Evolutionary conservation across 2,329 filamentous ascomycete genomes (phyloP).

Genomic region (Talaromyces funiculosus): DNA sequence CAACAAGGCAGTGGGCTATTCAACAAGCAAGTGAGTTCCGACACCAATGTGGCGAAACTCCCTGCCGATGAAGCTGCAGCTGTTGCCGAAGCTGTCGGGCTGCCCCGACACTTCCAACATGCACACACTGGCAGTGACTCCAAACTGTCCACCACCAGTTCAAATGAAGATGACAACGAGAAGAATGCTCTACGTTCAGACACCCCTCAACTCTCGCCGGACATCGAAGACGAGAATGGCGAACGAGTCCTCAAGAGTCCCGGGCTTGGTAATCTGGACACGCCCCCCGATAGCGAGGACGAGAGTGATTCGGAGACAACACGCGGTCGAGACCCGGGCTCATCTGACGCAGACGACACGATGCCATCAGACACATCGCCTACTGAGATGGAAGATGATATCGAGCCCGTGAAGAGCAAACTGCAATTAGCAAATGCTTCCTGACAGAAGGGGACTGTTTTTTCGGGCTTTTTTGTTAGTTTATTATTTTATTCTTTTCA

Average conservation of each 20-base stretch:
- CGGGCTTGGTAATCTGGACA: slow-evolving; percentile 7
- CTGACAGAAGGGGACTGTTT: background rate
- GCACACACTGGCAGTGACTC: slow-evolving; percentile 13
- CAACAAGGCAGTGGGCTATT: slow-evolving; percentile 48
- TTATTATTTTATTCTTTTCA: background rate
- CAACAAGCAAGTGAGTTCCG: slow-evolving; percentile 37
- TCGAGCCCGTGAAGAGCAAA: slow-evolving; percentile 1
- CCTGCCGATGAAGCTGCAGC: slow-evolving; percentile 47
- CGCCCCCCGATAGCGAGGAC: slow-evolving; percentile 11
- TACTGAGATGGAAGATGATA: slow-evolving; percentile 4
- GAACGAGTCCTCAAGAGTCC: slow-evolving; percentile 14
- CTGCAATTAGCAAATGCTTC: slow-evolving; percentile 11
- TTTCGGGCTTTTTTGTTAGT: background rate
- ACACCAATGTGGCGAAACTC: slow-evolving; percentile 41
- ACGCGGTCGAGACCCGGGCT: background rate
- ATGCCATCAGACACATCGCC: background rate
- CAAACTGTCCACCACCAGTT: slow-evolving; percentile 5
- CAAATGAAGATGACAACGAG: slow-evolving; percentile 2
- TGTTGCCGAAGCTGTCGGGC: slow-evolving; percentile 46
- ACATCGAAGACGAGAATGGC: slow-evolving; percentile 1
- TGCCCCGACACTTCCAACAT: slow-evolving; percentile 23
- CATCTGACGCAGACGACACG: background rate
- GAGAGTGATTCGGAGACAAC: slow-evolving; percentile 9
- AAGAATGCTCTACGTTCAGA: slow-evolving; percentile 1
- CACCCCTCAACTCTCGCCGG: slow-evolving; percentile 7